These are phyloP conservation scores for Elaeagnus macrophylla DNA, from an alignment of 306 rosid species.

Conservation along the genomic window DNA sequence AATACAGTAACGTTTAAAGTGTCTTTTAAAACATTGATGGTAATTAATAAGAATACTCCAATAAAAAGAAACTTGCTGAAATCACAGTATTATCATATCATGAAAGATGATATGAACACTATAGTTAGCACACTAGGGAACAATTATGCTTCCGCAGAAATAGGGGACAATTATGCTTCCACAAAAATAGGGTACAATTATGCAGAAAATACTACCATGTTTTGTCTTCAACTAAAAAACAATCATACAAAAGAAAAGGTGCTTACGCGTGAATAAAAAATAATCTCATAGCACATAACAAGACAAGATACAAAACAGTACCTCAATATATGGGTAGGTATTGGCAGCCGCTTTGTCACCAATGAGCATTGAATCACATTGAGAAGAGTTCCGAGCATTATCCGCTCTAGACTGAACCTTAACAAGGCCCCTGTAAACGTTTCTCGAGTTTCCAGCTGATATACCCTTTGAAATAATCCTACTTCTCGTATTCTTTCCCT, in stretches of 20 bases:
- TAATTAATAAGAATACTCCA: too few relatives aligned
- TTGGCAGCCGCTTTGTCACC: conserved; percentile 89
- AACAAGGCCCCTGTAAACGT: conserved; percentile 87
- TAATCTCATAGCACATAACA: neutral
- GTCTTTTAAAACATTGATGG: too few relatives aligned
- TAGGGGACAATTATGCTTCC: too few relatives aligned
- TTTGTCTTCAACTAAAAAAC: neutral
- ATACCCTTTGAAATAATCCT: conserved; percentile 93
- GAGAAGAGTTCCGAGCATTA: conserved; percentile 78
- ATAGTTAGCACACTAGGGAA: too few relatives aligned
- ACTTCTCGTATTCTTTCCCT: conserved; percentile 80
- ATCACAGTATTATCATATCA: too few relatives aligned
- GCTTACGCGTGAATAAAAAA: neutral
- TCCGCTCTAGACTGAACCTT: conserved; percentile 82
- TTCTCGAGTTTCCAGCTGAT: conserved; percentile 75
- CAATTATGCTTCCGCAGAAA: too few relatives aligned
- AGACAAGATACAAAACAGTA: conserved; percentile 10
- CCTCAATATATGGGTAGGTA: conserved; percentile 91
- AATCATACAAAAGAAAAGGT: neutral
- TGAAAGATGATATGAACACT: too few relatives aligned
- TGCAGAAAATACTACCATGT: neutral
- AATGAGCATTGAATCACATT: conserved; percentile 94
- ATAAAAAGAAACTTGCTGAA: too few relatives aligned
- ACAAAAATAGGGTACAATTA: too few relatives aligned
- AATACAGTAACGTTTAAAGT: too few relatives aligned